Base-by-base conservation (phyloP, 192 early-diverging fungal species). In the Gamsiella multidivaricata region DNA sequence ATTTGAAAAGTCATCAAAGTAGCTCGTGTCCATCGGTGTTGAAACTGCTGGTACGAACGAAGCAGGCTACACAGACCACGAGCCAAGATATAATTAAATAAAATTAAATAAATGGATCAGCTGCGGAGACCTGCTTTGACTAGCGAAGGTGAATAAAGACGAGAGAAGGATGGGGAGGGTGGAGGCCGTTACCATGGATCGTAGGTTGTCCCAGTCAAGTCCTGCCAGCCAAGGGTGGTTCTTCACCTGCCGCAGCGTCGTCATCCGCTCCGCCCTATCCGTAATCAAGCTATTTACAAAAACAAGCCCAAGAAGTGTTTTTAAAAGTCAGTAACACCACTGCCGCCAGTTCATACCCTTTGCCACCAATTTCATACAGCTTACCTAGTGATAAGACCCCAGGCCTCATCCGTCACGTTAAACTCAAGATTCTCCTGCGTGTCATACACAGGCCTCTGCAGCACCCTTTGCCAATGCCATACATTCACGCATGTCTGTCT, bases 401-500 rank as follows among this genome's bases (percentile, higher is more conserved):
- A 95, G 6, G 92, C 90, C 18, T 86, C 83, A 59, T 93, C 88
- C 0, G 88, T 85, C 45, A 96, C 61, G 69, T 93, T 94, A 62
- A 91, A 88, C 72, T 91, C 93, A 43, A 87, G 46, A 6, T 76
- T 90, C 70, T 95, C 94, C 32, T 83, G 80, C 11, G 92, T 91
- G 46, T 86, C 83, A 79, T 93, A 95, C 41, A 91, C 84, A 25
- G 94, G 94, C n/a, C 91, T 70, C 72, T 89, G 90, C 69, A 96
- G 84, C 0, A 93, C 91, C 47, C 84, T 84, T 41, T 81, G 69
- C 92, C 92, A 95, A 81, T 94, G 88, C 83, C 91, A 93, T 11
- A 96, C 89, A 80, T 95, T 96, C 69, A 91, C 87, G 90, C 94
- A 95, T 9, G 94, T 85, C 51, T 91, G 85, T 17, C 87, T 79